Evolutionary conservation across 805 yeast species (phyloP).

Genomic region (Hanseniaspora vineae): DNA sequence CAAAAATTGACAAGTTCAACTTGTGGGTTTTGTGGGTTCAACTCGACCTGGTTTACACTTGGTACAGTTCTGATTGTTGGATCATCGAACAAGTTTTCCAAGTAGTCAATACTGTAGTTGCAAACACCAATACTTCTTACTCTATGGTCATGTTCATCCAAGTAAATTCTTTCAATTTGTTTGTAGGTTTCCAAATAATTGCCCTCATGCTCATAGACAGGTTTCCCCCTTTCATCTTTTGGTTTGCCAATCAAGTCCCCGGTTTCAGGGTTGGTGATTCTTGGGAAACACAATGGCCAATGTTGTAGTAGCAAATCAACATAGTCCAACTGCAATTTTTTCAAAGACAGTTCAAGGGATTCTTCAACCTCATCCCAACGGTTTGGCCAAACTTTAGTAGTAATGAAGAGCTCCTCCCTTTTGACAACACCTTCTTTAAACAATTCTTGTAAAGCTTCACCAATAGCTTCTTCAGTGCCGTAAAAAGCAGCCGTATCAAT

Average conservation of each 20-base stretch:
- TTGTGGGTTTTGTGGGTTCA: slow-evolving; percentile 65
- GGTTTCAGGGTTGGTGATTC: slow-evolving; percentile 1
- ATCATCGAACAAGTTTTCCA: slow-evolving; percentile 29
- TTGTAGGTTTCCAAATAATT: slow-evolving; percentile 42
- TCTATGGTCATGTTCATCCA: slow-evolving; percentile 27
- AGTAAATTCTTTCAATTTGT: slow-evolving; percentile 27
- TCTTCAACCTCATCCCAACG: slow-evolving; percentile 36
- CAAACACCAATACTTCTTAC: slow-evolving; percentile 47
- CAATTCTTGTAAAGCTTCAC: slow-evolving; percentile 35
- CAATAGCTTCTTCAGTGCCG: slow-evolving; percentile 39
- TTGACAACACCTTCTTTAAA: slow-evolving; percentile 29
- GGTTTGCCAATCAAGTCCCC: slow-evolving; percentile 6
- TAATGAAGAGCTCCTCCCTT: slow-evolving; percentile 51
- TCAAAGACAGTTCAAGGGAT: slow-evolving; percentile 45
- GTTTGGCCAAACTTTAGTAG: slow-evolving; percentile 62
- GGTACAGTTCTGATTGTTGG: slow-evolving; percentile 33
- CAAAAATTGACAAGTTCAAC: slow-evolving; percentile 40
- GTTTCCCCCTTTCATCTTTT: slow-evolving; percentile 24
- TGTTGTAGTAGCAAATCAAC: slow-evolving; percentile 51
- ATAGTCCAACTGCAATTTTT: slow-evolving; percentile 53
- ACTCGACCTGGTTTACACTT: slow-evolving; percentile 48
- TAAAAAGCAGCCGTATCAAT: slow-evolving; percentile 9
- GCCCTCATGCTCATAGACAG: slow-evolving; percentile 24
- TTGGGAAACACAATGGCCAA: slow-evolving; percentile 4
- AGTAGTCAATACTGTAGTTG: slow-evolving; percentile 31